These are phyloP conservation scores for Corymbia citriodora DNA, from an alignment of 441 rosid genomes.

Conservation along the genomic window DNA sequence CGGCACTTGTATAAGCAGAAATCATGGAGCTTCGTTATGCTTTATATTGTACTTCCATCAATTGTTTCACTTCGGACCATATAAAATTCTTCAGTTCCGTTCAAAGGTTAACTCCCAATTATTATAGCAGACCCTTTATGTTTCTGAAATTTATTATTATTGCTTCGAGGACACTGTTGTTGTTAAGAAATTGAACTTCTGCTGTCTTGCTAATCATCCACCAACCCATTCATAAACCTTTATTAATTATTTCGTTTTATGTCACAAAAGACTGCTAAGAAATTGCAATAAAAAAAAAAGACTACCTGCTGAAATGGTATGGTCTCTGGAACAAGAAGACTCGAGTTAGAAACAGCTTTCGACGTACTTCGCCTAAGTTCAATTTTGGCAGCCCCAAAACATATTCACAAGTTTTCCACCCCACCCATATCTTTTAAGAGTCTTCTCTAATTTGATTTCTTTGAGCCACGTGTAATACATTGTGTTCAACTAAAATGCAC, in stretches of 20 bases:
- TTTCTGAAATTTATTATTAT: background rate
- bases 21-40: background rate
- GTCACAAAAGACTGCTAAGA: background rate
- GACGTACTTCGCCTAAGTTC: background rate
- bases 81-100: background rate
- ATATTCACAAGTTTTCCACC: background rate
- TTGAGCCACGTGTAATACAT: background rate
- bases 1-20: background rate
- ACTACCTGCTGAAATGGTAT: background rate
- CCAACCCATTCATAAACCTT: background rate
- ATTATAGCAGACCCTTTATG: background rate
- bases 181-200: background rate
- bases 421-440: background rate
- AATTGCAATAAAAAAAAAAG: background rate
- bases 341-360: rapidly evolving
- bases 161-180: background rate
- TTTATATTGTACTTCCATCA: rapidly evolving
- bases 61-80: background rate
- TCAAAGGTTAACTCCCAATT: background rate
- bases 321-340: background rate
- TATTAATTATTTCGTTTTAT: background rate
- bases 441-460: background rate
- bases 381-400: background rate
- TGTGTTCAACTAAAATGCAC: background rate
- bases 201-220: background rate